Evolutionary conservation across 2,329 filamentous ascomycete species (phyloP), one percentile per base, ranked within the genome.

Genomic region (Chaetomium strumarium): DNA sequence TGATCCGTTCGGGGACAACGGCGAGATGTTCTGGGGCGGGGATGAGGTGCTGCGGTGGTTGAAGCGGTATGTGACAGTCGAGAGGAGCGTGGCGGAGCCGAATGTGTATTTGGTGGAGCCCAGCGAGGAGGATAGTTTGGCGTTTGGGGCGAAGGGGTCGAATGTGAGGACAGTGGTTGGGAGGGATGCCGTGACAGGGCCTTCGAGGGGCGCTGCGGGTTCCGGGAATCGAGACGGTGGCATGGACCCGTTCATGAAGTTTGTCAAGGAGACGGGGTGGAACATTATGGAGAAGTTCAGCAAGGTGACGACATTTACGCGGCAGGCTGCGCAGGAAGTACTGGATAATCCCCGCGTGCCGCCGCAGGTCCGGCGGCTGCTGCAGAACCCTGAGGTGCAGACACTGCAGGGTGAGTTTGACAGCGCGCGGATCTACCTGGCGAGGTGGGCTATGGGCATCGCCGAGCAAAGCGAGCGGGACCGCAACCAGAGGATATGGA

Each of bases 381-480:
- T 99, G 68, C 85, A 83, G 65, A 96, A 95, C 59, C 91, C 91
- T 0, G 91, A 99, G 64, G 90, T 99, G 0, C 91, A 96, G 72
- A 96, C 88, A 0, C 69, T 99, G 19, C 91, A 96, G 66, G 91
- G 97, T 55, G 95, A 99, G 66, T 99, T 96, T 62, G 95, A 99
- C 73, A 96, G 90, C 63, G 93, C 95, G 4, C 81, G 93, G 58
- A 78, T 99, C 55, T 99, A 99, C 66, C 77, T 99, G 37, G 93
- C 93, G 19, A 80, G 93, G 58, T 99, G 93, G 93, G 93, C 93
- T 2, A 97, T 99, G 93, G 90, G 90, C 8, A 96, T 99, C 58
- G 91, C 93, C 0, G 95, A 99, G 68, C 93, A 99, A 72, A 92
- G 91, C 63, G 93, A 99, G 65, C 79, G 84, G 37, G 93, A 99